phyloP scores from a whole-genome alignment of 2,329 filamentous ascomycete genomes.

The Exophiala calicioides region DNA sequence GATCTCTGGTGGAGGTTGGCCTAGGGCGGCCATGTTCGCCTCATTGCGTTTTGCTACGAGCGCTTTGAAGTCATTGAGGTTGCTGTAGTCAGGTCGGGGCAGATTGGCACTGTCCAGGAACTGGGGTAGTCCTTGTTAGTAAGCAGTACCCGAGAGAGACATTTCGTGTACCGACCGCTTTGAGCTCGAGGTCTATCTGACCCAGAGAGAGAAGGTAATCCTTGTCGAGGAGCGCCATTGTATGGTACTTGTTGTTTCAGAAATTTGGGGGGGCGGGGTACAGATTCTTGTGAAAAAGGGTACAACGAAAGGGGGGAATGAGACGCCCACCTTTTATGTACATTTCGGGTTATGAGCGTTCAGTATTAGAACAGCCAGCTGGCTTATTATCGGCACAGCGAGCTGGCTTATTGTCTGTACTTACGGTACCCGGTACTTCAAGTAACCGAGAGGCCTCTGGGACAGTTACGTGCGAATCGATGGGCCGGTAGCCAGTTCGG shows the following conservation, averaged over 20 bases:
- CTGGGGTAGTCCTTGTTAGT: constrained; percentile 16
- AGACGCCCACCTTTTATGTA: too few relatives aligned
- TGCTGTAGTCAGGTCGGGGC: constrained; percentile 23
- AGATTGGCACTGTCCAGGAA: constrained; percentile 27
- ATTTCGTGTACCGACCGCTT: constrained; percentile 28
- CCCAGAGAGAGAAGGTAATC: constrained; percentile 34
- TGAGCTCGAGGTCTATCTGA: constrained; percentile 35
- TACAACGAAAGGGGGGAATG: too few relatives aligned
- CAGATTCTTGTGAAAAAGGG: too few relatives aligned
- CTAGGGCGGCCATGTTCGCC: constrained; percentile 17
- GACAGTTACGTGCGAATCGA: too few relatives aligned
- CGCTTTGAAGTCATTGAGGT: constrained; percentile 24
- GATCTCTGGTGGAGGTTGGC: constrained; percentile 24
- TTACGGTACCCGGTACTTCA: too few relatives aligned
- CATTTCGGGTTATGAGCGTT: too few relatives aligned
- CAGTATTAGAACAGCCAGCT: too few relatives aligned
- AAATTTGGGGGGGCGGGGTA: too few relatives aligned
- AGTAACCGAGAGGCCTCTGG: too few relatives aligned
- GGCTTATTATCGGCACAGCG: too few relatives aligned
- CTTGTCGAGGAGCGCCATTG: constrained; percentile 22
- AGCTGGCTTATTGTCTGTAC: too few relatives aligned
- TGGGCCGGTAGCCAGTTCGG: too few relatives aligned
- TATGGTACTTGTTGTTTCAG: not conserved
- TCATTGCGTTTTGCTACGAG: constrained; percentile 24
- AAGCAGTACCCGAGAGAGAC: not conserved